Percentiles rank a stretch among this genome's conserved stretches.
Conservation (phyloP, 257 asterid species). For the Solanum appendiculatum region DNA sequence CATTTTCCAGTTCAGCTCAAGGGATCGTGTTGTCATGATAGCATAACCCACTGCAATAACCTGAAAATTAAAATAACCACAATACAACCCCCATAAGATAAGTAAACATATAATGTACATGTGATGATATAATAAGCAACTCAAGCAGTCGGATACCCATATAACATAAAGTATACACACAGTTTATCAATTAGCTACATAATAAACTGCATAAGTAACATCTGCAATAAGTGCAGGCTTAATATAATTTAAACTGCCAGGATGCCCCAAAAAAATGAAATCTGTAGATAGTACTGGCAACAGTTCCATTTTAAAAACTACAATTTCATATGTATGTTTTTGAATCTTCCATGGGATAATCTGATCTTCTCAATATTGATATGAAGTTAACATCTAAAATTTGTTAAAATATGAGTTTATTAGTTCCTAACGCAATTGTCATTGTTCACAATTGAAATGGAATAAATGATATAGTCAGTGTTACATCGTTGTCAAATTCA, state of each 20-base stretch:
- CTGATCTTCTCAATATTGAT: background rate
- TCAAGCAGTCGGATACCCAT: background rate
- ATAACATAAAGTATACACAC: background rate
- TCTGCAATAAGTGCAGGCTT: background rate
- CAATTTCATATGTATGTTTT: background rate
- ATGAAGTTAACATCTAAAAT: background rate
- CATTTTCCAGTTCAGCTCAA: conserved; percentile 73
- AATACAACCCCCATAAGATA: background rate
- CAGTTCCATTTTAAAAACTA: background rate
- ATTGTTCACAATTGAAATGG: background rate
- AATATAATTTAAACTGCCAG: background rate
- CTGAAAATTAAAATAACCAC: conserved; percentile 21
- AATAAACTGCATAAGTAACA: background rate
- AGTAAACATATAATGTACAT: background rate
- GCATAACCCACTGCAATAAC: conserved; percentile 82
- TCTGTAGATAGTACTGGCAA: background rate
- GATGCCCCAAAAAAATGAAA: background rate
- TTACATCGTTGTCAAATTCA: background rate
- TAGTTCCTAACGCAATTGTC: background rate
- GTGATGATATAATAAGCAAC: background rate
- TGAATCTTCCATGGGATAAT: background rate
- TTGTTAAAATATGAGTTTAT: background rate
- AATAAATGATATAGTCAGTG: background rate
- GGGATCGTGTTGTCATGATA: conserved; percentile 67
- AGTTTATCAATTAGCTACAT: background rate